Evolutionary conservation across 805 yeast genomes (phyloP), one percentile per base, ranked within the genome.

Genomic region (Starmera caribaea): DNA sequence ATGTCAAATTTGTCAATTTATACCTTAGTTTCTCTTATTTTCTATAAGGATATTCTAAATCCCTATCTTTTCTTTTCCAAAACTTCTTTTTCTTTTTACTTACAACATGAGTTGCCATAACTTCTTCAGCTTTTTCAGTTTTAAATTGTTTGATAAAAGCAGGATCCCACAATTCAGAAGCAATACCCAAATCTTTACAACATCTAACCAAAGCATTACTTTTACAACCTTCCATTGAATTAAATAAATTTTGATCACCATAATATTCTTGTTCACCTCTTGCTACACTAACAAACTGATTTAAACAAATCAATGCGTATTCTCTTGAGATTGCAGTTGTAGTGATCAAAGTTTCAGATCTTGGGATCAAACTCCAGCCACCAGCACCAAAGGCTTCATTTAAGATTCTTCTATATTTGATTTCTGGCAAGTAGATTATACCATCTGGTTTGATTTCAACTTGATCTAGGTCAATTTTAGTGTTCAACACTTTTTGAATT

Each of bases 111-210:
- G 88, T 96, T 15, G 81, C 95, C 61, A 84, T 87, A 44, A 79
- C 76, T 48, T 86, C 88, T 41, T 81, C 89, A 59, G 97, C 87
- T 48, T 73, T 54, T 41, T 69, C 59, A 44, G 65, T 67, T 57
- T 83, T 84, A 62, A 79, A 83, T 35, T 56, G 51, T 49, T 84
- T 73, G 45, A 92, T 88, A 51, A 90, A 92, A 33, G 77, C 66
- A 3, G 98, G 98, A 58, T 92, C 98, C 98, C 98, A 92, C 38
- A 92, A 69, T 56, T 92, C 98, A 41, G 95, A 83, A 1, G 97
- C 98, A 47, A 92, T 82, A 5, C 97, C 97, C 52, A 92, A 69
- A 62, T 92, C 98, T 59, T 92, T 92, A 62, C 98, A 92, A 54
- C 97, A 89, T 58, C 98, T 74, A 97, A 92, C 90, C 58, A 92